These are phyloP conservation scores for Rhynchospora breviuscula DNA, from an alignment of 176 grass and related monocot species.

Conservation along the genomic window DNA sequence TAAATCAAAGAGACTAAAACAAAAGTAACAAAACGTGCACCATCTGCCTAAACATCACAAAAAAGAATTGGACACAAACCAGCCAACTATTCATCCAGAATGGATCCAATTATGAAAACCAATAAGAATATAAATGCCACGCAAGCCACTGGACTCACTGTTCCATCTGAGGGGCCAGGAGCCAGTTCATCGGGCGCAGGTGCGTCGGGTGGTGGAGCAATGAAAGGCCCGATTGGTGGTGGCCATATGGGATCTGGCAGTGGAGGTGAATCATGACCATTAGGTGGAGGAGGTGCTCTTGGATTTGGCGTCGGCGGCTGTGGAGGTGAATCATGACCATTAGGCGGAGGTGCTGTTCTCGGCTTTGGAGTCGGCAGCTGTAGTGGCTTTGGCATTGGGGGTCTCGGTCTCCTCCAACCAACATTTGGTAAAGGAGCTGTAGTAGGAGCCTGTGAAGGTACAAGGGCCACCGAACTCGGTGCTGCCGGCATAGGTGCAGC, in stretches of 20 bases:
- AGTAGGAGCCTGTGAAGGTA: neutral
- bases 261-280: neutral
- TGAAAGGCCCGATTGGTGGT: constrained; percentile 10
- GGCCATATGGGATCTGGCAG: neutral
- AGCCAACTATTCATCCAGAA: too few relatives aligned
- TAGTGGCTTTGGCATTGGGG: too few relatives aligned
- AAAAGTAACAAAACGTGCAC: too few relatives aligned
- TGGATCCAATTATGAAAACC: too few relatives aligned
- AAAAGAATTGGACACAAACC: too few relatives aligned
- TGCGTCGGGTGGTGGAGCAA: constrained; percentile 36
- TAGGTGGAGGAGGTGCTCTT: neutral
- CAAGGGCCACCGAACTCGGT: neutral
- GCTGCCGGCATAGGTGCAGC: constrained; percentile 39
- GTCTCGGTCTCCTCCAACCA: constrained; percentile 24
- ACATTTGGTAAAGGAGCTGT: neutral
- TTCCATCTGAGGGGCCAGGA: too few relatives aligned
- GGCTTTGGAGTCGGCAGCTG: neutral
- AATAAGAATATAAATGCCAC: too few relatives aligned
- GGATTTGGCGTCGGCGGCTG: neutral
- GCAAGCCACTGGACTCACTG: neutral
- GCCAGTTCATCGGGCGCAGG: constrained; percentile 22
- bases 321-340: constrained; percentile 42
- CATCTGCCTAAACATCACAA: too few relatives aligned
- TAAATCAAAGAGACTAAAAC: too few relatives aligned
- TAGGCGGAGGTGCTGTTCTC: neutral